Evolutionary conservation across 768 basidiomycete genomes (phyloP), one percentile per base, ranked within the genome.

Genomic region (Galerina sulciceps): DNA sequence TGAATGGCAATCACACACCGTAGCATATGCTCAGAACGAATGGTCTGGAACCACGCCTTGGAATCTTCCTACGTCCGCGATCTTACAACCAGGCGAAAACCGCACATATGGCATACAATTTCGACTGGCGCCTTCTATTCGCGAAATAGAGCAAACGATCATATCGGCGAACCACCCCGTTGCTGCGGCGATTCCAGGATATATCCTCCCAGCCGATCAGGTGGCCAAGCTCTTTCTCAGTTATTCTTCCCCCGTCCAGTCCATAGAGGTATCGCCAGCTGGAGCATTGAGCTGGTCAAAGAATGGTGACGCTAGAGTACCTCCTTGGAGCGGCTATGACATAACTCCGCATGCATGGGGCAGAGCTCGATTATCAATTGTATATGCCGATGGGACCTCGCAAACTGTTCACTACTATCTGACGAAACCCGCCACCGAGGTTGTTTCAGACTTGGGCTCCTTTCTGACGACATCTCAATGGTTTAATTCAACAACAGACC

Each of bases 1-100:
- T 69, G 84, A 85, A 72, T 85, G 84, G 83, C 79, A 82, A 63
- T 83, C 84, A 66, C 84, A 85, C 55, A 84, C 83, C 3, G 68
- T 83, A 18, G 83, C 83, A 0, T 84, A 83, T 64, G 82, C 83
- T 11, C 71, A 84, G 60, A 80, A 82, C 63, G 83, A 85, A 64
- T 85, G 84, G 84, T 72, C 73, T 6, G 63, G 64, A 8, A 79
- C 79, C 37, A 79, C 80, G 0, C 82, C 84, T 0, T 85, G 83
- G 83, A 85, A 84, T 63, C 77, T 77, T 3, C 75, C 83, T 3
- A 80, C 83, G 1, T 82, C 81, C 13, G 71, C 65, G n/a, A 73
- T 71, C 8, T 74, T 85, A 6, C 73, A 79, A 31, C 75, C 82
- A 4, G 79, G 79, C 0, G 68, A 82, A 60, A 80, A 75, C 9